Percentiles rank a stretch among this genome's conserved stretches.
Evolutionary conservation across 2,329 filamentous ascomycete species (phyloP).

Genomic region (Beauveria sp.): DNA sequence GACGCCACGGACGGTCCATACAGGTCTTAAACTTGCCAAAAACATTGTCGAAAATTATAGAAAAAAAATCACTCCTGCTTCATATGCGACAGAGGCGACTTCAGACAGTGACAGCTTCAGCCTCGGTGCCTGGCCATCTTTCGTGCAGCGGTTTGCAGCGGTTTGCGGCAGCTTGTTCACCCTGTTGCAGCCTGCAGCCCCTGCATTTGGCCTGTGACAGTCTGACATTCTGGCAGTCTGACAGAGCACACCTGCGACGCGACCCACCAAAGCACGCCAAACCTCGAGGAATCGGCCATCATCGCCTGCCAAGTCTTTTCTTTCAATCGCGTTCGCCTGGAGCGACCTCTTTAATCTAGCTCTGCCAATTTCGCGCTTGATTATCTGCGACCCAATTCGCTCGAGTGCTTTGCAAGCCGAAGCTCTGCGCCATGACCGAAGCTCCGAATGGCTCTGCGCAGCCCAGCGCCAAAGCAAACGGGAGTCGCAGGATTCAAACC

Average conservation of each 20-base stretch:
- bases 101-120: background rate
- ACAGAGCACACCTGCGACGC: background rate
- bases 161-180: background rate
- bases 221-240: too few species aligned
- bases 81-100: background rate
- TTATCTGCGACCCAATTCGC: background rate
- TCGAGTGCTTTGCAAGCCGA: background rate
- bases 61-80: background rate
- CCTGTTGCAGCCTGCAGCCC: background rate
- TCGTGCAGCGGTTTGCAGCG: background rate
- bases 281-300: background rate
- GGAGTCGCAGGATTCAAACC: slow-evolving; percentile 21
- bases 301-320: background rate
- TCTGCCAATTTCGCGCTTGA: background rate
- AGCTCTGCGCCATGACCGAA: slow-evolving; percentile 26
- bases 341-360: background rate
- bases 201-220: slow-evolving; percentile 5
- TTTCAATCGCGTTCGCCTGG: slow-evolving; percentile 1
- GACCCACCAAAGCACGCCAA: slow-evolving; percentile 4
- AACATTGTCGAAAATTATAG: background rate
- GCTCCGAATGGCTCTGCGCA: slow-evolving; percentile 34
- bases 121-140: background rate
- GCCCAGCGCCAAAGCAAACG: slow-evolving; percentile 25
- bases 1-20: background rate
- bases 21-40: background rate